Evolutionary conservation across 495 filamentous ascomycete genomes (phyloP).

Genomic region (Xylaria venustula): DNA sequence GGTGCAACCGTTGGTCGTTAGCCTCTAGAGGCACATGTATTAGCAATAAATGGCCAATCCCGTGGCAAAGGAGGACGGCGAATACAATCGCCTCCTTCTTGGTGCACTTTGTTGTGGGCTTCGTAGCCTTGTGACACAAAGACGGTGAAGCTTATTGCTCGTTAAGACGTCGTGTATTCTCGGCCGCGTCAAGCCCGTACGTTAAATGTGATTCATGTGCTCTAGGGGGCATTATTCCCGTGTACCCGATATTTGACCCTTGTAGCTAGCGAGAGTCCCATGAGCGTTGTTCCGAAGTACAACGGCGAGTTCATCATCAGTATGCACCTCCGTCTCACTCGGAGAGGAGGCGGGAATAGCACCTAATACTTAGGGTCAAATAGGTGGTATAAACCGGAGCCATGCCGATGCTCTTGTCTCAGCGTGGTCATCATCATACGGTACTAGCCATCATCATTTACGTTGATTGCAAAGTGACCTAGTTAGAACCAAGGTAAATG

Average conservation of each 20-base stretch:
- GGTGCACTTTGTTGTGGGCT: not conserved
- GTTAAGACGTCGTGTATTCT: not conserved
- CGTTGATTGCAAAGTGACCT: not conserved
- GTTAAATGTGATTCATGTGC: not conserved
- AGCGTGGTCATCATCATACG: not conserved
- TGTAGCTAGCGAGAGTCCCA: not conserved
- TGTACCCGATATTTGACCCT: not conserved
- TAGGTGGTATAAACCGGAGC: not conserved
- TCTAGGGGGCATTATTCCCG: not conserved
- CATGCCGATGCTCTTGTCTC: not conserved
- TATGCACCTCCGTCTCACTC: too few relatives aligned
- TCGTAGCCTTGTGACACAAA: not conserved
- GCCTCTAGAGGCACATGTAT: not conserved
- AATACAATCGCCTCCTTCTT: not conserved
- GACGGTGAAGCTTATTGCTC: not conserved
- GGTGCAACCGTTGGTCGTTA: too few relatives aligned
- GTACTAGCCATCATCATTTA: not conserved
- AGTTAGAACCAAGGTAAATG: not conserved
- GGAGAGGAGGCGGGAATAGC: not conserved
- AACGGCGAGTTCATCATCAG: not conserved
- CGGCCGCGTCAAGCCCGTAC: not conserved
- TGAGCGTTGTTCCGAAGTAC: not conserved
- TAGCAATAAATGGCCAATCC: not conserved
- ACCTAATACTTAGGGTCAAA: not conserved
- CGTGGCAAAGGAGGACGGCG: not conserved